Evolutionary conservation across 1,284 basidiomycete genomes (phyloP).

Genomic region (Cryptococcus sp.): DNA sequence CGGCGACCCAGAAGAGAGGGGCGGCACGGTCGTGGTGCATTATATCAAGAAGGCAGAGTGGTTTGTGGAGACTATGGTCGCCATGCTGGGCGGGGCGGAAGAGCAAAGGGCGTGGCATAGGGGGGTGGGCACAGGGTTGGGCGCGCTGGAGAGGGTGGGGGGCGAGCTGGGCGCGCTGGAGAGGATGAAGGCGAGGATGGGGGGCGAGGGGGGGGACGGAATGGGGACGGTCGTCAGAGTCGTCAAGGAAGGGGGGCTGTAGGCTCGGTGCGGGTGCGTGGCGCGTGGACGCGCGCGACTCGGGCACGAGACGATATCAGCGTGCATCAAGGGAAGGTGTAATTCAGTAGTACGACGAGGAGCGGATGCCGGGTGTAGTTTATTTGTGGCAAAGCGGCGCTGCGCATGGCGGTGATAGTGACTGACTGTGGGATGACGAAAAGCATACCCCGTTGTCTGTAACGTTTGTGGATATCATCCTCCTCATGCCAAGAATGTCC

Average conservation of each 20-base stretch:
- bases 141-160: constrained; percentile 16
- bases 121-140: constrained; percentile 19
- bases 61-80: constrained; percentile 90
- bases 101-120: constrained; percentile 26
- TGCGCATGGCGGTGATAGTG: neutral
- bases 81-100: constrained; percentile 73
- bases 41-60: constrained; percentile 96
- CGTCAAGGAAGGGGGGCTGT: constrained; percentile 17
- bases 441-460: neutral
- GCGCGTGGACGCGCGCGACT: no score
- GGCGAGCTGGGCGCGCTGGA: constrained; percentile 16
- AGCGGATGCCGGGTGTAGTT: neutral
- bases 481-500: no score
- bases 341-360: neutral
- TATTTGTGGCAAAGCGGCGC: no score
- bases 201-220: constrained; percentile 6
- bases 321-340: no score
- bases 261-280: neutral
- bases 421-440: neutral
- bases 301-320: no score
- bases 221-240: constrained; percentile 6
- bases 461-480: neutral
- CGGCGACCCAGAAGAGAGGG: constrained; percentile 56
- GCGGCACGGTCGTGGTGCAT: constrained; percentile 92
- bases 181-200: constrained; percentile 20